These are phyloP conservation scores for Ascochyta pisi DNA, from an alignment of 2,329 filamentous ascomycete genomes.

Conservation along the genomic window DNA sequence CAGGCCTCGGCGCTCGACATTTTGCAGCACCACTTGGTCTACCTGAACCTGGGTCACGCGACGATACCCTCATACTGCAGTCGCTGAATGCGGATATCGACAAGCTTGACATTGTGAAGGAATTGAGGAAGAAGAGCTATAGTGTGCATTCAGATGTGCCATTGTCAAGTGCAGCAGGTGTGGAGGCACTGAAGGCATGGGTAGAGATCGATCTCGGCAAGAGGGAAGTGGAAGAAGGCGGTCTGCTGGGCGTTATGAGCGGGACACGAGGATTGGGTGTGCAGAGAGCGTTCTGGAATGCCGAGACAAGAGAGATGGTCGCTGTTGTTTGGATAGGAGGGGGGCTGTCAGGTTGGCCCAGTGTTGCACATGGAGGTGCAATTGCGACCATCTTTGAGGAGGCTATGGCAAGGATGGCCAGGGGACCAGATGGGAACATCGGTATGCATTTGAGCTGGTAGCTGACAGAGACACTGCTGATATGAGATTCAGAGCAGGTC, in stretches of 20 bases:
- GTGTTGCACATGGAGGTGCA: constrained; percentile 73
- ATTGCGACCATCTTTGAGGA: constrained; percentile 75
- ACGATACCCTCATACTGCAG: constrained; percentile 38
- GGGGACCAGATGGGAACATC: constrained; percentile 52
- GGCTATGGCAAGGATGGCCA: constrained; percentile 70
- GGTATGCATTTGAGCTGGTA: constrained; percentile 27
- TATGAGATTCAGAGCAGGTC: constrained; percentile 29
- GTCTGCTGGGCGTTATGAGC: constrained; percentile 40
- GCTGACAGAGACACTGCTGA: neutral
- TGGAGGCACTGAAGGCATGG: constrained; percentile 37
- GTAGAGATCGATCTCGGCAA: constrained; percentile 39
- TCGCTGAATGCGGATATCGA: constrained; percentile 38
- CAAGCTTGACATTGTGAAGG: constrained; percentile 41
- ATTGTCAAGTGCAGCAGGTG: constrained; percentile 21
- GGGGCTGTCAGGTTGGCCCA: constrained; percentile 73
- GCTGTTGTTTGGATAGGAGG: constrained; percentile 72
- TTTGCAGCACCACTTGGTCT: constrained; percentile 37
- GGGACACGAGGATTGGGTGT: constrained; percentile 53
- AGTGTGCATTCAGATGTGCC: constrained; percentile 35
- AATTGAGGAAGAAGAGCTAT: constrained; percentile 37
- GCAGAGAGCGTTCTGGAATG: constrained; percentile 71
- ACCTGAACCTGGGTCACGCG: constrained; percentile 35
- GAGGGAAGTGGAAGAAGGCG: constrained; percentile 25
- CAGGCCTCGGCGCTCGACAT: constrained; percentile 34
- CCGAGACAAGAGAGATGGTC: constrained; percentile 63